Evolutionary conservation across 1,284 basidiomycete species (phyloP).

Genomic region (Singerocomus inundabilis): DNA sequence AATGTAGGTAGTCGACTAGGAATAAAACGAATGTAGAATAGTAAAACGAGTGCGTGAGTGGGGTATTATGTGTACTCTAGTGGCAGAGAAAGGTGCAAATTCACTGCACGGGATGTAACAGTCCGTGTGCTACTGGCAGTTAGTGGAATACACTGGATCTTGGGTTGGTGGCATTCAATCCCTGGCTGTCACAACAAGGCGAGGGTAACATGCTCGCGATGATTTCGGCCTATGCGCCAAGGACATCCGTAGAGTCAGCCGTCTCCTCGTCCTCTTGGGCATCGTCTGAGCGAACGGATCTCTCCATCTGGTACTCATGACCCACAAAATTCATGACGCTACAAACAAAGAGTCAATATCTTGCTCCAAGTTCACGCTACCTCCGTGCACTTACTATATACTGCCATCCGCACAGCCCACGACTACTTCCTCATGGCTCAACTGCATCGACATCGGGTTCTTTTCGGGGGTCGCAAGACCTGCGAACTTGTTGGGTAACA

Average conservation of each 20-base stretch:
- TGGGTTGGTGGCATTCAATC: neutral
- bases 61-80: conserved; percentile 11
- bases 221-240: conserved; percentile 9
- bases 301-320: conserved; percentile 42
- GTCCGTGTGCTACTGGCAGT: conserved; percentile 10
- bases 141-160: conserved; percentile 5
- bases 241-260: conserved; percentile 16
- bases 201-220: neutral
- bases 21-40: conserved; percentile 25
- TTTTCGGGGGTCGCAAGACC: conserved; percentile 79
- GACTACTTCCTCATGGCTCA: conserved; percentile 83
- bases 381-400: conserved; percentile 63
- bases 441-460: conserved; percentile 87
- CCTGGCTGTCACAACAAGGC: neutral
- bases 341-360: conserved; percentile 11
- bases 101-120: conserved; percentile 1
- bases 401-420: conserved; percentile 86
- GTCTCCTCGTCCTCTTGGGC: conserved; percentile 15
- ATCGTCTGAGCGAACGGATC: neutral
- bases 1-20: conserved; percentile 10
- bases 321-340: conserved; percentile 63
- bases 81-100: neutral
- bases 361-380: neutral
- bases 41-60: conserved; percentile 12
- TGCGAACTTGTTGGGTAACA: conserved; percentile 60